phyloP scores from a whole-genome alignment of 2,329 filamentous ascomycete genomes.

The Botrytis galanthina region DNA sequence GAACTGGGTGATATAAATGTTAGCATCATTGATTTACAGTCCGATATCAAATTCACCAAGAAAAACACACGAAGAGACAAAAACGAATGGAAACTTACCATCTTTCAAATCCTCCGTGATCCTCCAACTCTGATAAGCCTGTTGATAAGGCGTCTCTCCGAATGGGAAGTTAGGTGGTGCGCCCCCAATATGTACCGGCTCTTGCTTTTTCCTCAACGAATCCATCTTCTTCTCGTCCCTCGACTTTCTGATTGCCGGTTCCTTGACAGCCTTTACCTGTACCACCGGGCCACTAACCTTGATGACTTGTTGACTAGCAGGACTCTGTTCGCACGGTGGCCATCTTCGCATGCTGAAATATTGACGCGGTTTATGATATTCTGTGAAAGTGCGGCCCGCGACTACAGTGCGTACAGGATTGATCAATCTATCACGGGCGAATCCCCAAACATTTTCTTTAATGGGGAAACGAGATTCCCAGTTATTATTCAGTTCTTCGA shows the following conservation, averaged over 20 bases:
- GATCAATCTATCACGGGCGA: constrained; percentile 25
- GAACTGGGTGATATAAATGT: constrained; percentile 26
- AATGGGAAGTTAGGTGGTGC: constrained; percentile 29
- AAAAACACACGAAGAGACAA: background rate
- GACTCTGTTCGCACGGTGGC: constrained; percentile 28
- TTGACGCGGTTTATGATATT: constrained; percentile 13
- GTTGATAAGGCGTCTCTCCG: constrained; percentile 36
- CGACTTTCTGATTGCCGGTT: background rate
- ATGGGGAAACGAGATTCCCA: constrained; percentile 34
- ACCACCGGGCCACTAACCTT: constrained; percentile 23
- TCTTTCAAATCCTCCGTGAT: constrained; percentile 33
- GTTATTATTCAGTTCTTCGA: constrained; percentile 35
- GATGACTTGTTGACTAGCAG: constrained; percentile 23
- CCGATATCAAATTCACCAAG: background rate
- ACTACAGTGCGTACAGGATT: background rate
- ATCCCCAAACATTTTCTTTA: constrained; percentile 35
- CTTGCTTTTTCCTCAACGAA: background rate
- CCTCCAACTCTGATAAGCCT: constrained; percentile 28
- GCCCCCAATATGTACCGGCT: constrained; percentile 21
- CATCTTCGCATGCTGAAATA: constrained; percentile 32
- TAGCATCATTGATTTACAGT: background rate
- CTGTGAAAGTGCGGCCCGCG: background rate
- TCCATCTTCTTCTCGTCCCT: background rate
- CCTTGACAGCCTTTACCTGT: background rate
- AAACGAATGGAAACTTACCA: constrained; percentile 22